Evolutionary conservation across 2,329 filamentous ascomycete species (phyloP).

Genomic region (Cercospora sp.): DNA sequence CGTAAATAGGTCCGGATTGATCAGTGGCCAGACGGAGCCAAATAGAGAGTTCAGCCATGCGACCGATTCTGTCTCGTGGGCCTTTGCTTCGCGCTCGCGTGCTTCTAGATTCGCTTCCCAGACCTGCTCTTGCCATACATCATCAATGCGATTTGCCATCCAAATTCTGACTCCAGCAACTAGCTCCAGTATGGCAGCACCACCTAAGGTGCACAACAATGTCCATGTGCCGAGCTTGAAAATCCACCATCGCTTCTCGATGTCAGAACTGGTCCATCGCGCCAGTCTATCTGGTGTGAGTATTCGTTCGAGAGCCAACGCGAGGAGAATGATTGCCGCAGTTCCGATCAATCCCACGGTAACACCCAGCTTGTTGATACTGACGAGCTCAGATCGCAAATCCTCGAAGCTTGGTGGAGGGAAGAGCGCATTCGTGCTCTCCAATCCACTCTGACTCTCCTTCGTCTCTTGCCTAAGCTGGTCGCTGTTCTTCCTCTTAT

Average conservation of each 20-base stretch:
- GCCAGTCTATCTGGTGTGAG: constrained; percentile 18
- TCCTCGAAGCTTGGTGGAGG: constrained; percentile 55
- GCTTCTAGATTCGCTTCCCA: constrained; percentile 65
- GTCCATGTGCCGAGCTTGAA: constrained; percentile 27
- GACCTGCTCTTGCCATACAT: constrained; percentile 67
- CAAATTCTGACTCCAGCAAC: constrained; percentile 51
- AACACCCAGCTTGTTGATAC: constrained; percentile 49
- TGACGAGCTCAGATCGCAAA: constrained; percentile 47
- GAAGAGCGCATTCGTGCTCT: constrained; percentile 54
- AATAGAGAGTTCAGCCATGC: constrained; percentile 72
- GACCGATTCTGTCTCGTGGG: constrained; percentile 62
- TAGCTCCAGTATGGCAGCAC: constrained; percentile 29
- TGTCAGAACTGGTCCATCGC: constrained; percentile 13
- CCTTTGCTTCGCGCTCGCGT: constrained; percentile 51
- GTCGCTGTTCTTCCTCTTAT: constrained; percentile 47
- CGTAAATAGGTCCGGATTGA: constrained; percentile 73
- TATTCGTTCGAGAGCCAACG: constrained; percentile 30
- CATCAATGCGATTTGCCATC: constrained; percentile 61
- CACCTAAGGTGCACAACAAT: constrained; percentile 19
- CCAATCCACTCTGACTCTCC: constrained; percentile 46
- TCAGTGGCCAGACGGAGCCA: constrained; percentile 68
- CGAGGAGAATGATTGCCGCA: constrained; percentile 37
- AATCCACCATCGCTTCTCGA: constrained; percentile 17
- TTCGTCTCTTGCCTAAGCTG: constrained; percentile 48
- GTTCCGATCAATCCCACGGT: constrained; percentile 42